A percentile compares a stretch with the other conserved stretches of the same genome.
Evolutionary conservation across 495 filamentous ascomycete genomes (phyloP).

Genomic region (Thozetella sp.): DNA sequence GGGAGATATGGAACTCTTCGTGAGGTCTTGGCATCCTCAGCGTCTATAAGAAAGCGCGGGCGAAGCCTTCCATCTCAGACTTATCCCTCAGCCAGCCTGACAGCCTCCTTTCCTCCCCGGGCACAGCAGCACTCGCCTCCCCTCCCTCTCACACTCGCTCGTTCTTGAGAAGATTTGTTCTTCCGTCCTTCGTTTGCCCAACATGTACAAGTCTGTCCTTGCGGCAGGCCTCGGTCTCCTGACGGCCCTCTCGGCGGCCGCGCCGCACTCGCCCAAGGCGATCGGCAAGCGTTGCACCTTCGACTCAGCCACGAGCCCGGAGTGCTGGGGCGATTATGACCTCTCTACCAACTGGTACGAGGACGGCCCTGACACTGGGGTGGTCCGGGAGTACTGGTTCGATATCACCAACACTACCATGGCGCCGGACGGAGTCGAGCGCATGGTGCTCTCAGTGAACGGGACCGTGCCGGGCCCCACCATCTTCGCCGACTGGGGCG

Average conservation of each 20-base stretch:
- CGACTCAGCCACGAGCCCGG: no score
- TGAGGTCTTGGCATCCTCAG: no score
- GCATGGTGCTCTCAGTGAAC: constrained; percentile 19
- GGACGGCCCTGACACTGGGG: constrained; percentile 11
- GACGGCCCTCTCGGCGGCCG: background rate
- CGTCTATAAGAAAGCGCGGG: no score
- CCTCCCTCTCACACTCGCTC: no score
- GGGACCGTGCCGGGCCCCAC: constrained; percentile 25
- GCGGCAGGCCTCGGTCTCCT: background rate
- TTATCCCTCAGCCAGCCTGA: no score
- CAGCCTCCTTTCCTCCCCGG: no score
- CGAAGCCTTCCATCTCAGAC: no score
- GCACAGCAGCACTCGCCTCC: no score
- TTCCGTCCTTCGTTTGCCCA: background rate
- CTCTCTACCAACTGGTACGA: constrained; percentile 28
- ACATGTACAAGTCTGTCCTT: background rate
- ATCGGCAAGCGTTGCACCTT: no score
- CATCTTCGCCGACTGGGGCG: constrained; percentile 29
- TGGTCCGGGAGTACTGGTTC: constrained; percentile 19
- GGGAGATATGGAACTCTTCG: no score
- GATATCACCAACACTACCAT: constrained; percentile 17
- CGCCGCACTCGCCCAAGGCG: no score
- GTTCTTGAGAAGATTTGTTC: background rate
- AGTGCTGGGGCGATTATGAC: constrained; percentile 26
- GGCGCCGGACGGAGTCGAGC: constrained; percentile 24